Evolutionary conservation across 1,284 basidiomycete species (phyloP).

Genomic region (Ceratobasidium sp.): DNA sequence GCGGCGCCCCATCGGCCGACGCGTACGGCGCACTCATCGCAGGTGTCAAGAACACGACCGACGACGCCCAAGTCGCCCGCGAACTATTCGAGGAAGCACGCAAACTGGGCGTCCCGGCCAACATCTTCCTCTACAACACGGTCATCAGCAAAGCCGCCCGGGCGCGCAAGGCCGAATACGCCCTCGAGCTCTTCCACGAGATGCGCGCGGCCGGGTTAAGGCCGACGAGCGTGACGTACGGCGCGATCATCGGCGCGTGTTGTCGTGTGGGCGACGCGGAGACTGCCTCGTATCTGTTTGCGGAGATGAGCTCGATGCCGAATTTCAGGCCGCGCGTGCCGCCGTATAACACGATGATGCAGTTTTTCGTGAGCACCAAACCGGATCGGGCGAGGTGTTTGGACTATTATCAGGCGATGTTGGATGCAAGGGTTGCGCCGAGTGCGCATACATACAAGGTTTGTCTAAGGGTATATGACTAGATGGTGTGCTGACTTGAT

Average conservation of each 20-base stretch:
- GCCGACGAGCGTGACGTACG: conserved; percentile 93
- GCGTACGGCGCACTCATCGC: conserved; percentile 92
- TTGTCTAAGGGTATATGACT: conserved; percentile 45
- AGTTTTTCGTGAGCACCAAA: conserved; percentile 90
- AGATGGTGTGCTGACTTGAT: background rate
- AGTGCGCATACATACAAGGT: conserved; percentile 94
- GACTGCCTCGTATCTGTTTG: conserved; percentile 84
- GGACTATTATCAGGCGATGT: conserved; percentile 80
- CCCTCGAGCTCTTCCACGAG: conserved; percentile 84
- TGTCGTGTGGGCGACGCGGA: conserved; percentile 90
- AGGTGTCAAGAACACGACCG: conserved; percentile 89
- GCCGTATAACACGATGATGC: conserved; percentile 99
- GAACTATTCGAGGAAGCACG: conserved; percentile 86
- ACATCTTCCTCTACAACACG: conserved; percentile 93
- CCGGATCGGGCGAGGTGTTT: conserved; percentile 84
- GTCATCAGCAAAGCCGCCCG: conserved; percentile 94
- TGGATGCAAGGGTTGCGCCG: conserved; percentile 71
- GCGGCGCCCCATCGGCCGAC: conserved; percentile 83
- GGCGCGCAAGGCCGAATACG: conserved; percentile 89
- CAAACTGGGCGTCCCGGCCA: conserved; percentile 73
- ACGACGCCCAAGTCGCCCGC: conserved; percentile 88
- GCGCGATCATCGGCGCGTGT: conserved; percentile 94
- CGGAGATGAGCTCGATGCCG: conserved; percentile 80
- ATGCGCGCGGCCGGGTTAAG: conserved; percentile 76
- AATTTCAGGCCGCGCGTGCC: conserved; percentile 91